Evolutionary conservation across 2,329 filamentous ascomycete genomes (phyloP).

Genomic region (Metarhizium anisopliae): DNA sequence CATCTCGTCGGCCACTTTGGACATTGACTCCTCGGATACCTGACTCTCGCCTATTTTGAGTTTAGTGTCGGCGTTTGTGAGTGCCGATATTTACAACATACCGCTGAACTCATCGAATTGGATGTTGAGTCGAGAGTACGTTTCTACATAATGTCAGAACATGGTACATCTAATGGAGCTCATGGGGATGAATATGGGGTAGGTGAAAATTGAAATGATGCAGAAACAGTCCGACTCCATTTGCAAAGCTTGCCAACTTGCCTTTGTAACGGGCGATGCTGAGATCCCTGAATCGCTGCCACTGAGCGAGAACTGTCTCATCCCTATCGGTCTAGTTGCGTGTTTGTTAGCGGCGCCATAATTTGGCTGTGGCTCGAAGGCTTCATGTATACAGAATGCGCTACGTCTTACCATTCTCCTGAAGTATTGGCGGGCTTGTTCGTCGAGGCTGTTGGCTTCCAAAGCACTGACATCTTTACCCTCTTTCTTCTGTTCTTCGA

Average conservation of each 20-base stretch:
- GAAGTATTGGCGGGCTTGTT: conserved; percentile 67
- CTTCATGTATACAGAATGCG: neutral
- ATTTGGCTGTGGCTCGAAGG: too few relatives aligned
- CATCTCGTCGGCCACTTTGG: conserved; percentile 51
- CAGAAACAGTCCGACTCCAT: neutral
- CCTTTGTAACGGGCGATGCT: conserved; percentile 56
- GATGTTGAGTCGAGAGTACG: conserved; percentile 63
- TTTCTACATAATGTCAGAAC: conserved; percentile 25
- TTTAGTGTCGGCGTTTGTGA: neutral
- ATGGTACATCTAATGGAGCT: neutral
- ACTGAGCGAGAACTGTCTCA: conserved; percentile 47
- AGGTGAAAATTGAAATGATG: neutral
- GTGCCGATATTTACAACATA: conserved; percentile 3
- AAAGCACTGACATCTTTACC: conserved; percentile 40
- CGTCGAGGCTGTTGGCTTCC: conserved; percentile 53
- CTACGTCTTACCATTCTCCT: conserved; percentile 44
- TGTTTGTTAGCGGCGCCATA: neutral
- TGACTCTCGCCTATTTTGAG: conserved; percentile 59
- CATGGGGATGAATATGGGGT: neutral
- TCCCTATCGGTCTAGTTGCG: conserved; percentile 49
- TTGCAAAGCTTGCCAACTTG: conserved; percentile 1
- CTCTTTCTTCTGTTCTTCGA: conserved; percentile 46
- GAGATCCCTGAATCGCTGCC: conserved; percentile 57
- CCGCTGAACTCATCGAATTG: conserved; percentile 56
- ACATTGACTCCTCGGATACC: conserved; percentile 59